Evolutionary conservation across 2,329 filamentous ascomycete genomes (phyloP).

Genomic region (Coniochaeta sp.): DNA sequence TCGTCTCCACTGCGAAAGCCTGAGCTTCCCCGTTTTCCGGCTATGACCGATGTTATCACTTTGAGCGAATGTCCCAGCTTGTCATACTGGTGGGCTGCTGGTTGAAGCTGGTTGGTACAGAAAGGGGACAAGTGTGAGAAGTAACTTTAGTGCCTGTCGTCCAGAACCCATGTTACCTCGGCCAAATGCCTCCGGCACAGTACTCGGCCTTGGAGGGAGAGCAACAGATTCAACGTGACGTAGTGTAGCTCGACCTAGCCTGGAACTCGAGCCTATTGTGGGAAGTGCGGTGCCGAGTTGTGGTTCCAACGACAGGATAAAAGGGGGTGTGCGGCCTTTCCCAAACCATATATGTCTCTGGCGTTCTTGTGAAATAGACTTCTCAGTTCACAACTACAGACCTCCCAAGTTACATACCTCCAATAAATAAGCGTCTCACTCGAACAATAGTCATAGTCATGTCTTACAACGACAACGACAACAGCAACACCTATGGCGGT

Average conservation of each 20-base stretch:
- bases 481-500: constrained; percentile 19
- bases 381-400: no score
- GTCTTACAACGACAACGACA: constrained; percentile 39
- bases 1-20: not conserved
- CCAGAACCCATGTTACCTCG: no score
- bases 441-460: constrained; percentile 18
- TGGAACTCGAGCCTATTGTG: not conserved
- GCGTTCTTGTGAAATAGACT: not conserved
- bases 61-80: no score
- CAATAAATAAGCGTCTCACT: no score
- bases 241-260: not conserved
- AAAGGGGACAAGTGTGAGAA: not conserved
- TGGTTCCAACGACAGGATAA: not conserved
- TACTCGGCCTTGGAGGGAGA: no score
- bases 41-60: no score
- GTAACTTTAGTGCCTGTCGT: no score
- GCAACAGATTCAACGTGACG: no score
- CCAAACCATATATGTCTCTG: not conserved
- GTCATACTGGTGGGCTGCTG: not conserved
- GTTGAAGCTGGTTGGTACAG: not conserved
- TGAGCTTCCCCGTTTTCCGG: no score
- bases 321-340: not conserved
- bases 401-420: no score
- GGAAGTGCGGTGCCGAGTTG: not conserved
- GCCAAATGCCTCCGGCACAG: no score